These are phyloP conservation scores for Neoascochyta sp. DNA, from an alignment of 2,329 filamentous ascomycete genomes.

Conservation along the genomic window DNA sequence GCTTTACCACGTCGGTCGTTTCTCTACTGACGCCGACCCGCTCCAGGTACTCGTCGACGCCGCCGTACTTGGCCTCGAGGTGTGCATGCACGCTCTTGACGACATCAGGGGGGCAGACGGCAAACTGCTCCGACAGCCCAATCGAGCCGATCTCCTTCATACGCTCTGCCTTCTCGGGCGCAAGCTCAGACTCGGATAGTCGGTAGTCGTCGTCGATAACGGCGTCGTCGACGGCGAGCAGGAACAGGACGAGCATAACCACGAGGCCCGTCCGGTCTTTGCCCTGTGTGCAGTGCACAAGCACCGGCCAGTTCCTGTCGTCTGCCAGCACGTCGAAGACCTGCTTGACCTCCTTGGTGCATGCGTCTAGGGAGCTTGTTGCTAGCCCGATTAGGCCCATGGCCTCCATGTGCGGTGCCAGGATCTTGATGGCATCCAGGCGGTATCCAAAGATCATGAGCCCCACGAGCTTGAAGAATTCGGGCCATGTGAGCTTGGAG, in stretches of 20 bases:
- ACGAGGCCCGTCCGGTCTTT: conserved; percentile 80
- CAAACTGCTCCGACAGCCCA: conserved; percentile 67
- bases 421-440: conserved; percentile 63
- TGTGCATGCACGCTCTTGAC: conserved; percentile 57
- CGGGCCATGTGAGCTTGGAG: conserved; percentile 64
- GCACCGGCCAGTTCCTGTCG: conserved; percentile 55
- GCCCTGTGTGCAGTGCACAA: conserved; percentile 84
- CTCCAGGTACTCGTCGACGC: conserved; percentile 62
- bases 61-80: conserved; percentile 61
- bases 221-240: conserved; percentile 54
- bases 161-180: conserved; percentile 59
- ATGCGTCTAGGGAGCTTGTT: conserved; percentile 65
- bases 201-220: conserved; percentile 71
- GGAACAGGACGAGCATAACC: conserved; percentile 63
- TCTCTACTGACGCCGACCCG: conserved; percentile 52
- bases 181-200: conserved; percentile 60
- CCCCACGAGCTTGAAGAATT: conserved; percentile 59
- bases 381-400: conserved; percentile 69
- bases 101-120: conserved; percentile 61
- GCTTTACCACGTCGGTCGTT: conserved; percentile 34
- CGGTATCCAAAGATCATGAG: conserved; percentile 66
- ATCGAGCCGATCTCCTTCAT: conserved; percentile 66
- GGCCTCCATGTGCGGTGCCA: conserved; percentile 66
- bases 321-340: conserved; percentile 51
- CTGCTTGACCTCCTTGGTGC: conserved; percentile 57